Conservation (phyloP, 2,329 filamentous ascomycete species). For the Hypoxylon sp. region DNA sequence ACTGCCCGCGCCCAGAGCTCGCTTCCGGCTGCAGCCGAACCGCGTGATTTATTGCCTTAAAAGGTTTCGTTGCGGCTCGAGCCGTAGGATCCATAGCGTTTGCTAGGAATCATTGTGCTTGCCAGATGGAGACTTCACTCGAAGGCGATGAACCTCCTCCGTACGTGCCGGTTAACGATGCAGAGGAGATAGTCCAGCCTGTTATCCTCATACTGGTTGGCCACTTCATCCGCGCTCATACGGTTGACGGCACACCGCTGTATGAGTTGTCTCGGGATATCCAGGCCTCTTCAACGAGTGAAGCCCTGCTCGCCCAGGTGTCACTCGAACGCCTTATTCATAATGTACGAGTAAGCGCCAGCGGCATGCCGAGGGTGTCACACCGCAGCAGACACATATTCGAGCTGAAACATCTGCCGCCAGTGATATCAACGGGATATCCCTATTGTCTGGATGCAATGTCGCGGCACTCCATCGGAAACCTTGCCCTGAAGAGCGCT, state of each 20-base stretch:
- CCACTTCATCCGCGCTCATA: conserved; percentile 48
- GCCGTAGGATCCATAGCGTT: conserved; percentile 8
- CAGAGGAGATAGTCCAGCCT: conserved; percentile 46
- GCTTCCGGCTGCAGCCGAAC: neutral
- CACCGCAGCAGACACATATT: conserved; percentile 44
- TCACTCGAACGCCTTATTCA: conserved; percentile 47
- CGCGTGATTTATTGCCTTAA: conserved; percentile 29
- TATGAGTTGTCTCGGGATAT: conserved; percentile 51
- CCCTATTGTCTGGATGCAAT: conserved; percentile 44
- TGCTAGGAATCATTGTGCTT: neutral
- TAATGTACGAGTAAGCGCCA: conserved; percentile 34
- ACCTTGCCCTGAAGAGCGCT: conserved; percentile 39
- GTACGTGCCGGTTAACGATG: conserved; percentile 33
- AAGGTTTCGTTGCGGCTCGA: conserved; percentile 2
- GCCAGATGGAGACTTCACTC: conserved; percentile 18
- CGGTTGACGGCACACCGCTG: conserved; percentile 41
- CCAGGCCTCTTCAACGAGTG: conserved; percentile 38
- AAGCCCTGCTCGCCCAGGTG: conserved; percentile 38
- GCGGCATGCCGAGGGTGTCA: conserved; percentile 37
- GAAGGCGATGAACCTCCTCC: conserved; percentile 36
- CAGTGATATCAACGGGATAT: conserved; percentile 44
- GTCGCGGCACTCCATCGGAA: conserved; percentile 39
- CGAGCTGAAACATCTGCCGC: conserved; percentile 47
- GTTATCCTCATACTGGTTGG: conserved; percentile 48
- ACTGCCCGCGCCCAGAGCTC: conserved; percentile 12